Evolutionary conservation across 805 yeast genomes (phyloP), one percentile per base, ranked within the genome.

Genomic region (Yueomyces sinensis): DNA sequence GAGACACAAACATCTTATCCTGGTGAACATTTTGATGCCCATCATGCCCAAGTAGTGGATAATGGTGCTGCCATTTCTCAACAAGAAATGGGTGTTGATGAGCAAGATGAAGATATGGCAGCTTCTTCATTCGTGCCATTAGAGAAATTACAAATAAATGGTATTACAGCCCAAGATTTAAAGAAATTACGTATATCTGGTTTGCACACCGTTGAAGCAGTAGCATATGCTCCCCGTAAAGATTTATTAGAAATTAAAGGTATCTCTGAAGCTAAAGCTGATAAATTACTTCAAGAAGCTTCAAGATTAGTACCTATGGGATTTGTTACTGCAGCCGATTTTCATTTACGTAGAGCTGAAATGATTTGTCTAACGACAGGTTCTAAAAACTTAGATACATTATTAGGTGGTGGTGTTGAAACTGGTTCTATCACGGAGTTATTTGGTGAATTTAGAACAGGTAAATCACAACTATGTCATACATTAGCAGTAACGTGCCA

Each of bases 371-470:
- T 91, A 36, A 87, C 97, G 2, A 89, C 98, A 0, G 98, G 98
- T 1, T 86, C 97, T 2, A 84, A 86, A 52, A 89, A 84, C 49
- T 65, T 91, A 30, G 98, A 91, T 55, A 84, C 95, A 1, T 63
- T 91, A 33, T 64, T 91, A 28, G 96, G 96, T 9, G 98, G 98
- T 35, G 98, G 98, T 29, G 72, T 91, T 34, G 98, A 91, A 56
- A 91, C 98, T 0, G 98, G 98, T 2, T 82, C 95, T 2, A 80
- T 91, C 43, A 91, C 98, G 1, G 98, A 91, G 59, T 72, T 89
- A 7, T 91, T 83, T 63, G 98, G 98, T 27, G 98, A 91, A 58
- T 91, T 87, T 56, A 74, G 97, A 63, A 91, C 98, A 2, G 98
- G 98, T 31, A 91, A 91, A 56, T 84, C 96, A 4, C 98, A 91